These are phyloP conservation scores for Magnaporthiopsis rhizophila DNA, from an alignment of 2,329 filamentous ascomycete species.

Conservation along the genomic window DNA sequence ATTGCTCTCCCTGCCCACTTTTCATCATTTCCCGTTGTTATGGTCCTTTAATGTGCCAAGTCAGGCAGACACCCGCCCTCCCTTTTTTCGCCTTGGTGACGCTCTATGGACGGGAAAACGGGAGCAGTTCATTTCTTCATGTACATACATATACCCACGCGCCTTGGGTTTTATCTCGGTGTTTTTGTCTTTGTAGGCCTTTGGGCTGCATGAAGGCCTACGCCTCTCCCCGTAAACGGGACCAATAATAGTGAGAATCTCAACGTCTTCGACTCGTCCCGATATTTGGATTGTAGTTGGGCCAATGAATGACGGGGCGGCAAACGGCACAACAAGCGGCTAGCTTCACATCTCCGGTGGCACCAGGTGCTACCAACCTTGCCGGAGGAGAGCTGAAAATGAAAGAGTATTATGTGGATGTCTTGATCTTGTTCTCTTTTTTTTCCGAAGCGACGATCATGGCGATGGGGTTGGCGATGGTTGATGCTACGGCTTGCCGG, in stretches of 20 bases:
- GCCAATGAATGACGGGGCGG: background rate
- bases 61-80: background rate
- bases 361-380: background rate
- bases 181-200: background rate
- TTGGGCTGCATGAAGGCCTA: background rate
- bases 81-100: background rate
- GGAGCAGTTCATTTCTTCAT: background rate
- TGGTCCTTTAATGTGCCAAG: background rate
- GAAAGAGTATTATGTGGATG: background rate
- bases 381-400: background rate
- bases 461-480: background rate
- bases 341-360: background rate
- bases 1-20: too few species aligned
- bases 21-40: background rate
- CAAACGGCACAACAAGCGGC: background rate
- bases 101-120: background rate
- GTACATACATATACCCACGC: background rate
- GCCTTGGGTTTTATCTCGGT: background rate
- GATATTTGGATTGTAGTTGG: background rate
- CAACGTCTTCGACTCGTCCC: background rate
- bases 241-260: background rate
- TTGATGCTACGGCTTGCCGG: background rate
- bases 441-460: background rate
- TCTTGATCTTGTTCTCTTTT: background rate
- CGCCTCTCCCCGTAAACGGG: background rate